Percentiles rank a stretch among this genome's conserved stretches.
These are phyloP conservation scores for Margaritispora aquatica DNA, from an alignment of 495 filamentous ascomycete species.

Conservation along the genomic window DNA sequence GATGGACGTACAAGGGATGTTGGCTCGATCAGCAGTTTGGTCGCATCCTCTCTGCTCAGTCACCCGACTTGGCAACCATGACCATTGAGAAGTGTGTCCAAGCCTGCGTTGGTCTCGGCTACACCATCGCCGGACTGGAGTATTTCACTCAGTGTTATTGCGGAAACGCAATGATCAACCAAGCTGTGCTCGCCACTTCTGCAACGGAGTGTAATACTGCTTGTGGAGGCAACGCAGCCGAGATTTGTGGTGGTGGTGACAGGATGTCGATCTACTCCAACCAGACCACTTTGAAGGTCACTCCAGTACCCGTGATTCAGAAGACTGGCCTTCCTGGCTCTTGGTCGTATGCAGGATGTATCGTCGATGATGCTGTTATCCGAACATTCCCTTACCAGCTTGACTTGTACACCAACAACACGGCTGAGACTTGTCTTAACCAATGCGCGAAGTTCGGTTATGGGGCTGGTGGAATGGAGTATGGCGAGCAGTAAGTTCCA, in stretches of 20 bases:
- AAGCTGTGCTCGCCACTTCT: background rate
- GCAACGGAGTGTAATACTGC: conserved; percentile 40
- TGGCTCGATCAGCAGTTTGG: conserved; percentile 10
- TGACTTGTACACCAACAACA: conserved; percentile 19
- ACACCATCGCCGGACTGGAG: conserved; percentile 38
- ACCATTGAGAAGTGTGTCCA: conserved; percentile 30
- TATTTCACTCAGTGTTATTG: conserved; percentile 34
- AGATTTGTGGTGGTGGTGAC: conserved; percentile 43
- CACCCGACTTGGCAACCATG: conserved; percentile 22
- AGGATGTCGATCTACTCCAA: conserved; percentile 46
- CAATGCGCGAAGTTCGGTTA: conserved; percentile 34
- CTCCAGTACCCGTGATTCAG: conserved; percentile 25
- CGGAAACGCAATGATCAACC: conserved; percentile 12
- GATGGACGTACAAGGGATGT: conserved; percentile 17
- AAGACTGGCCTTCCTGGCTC: conserved; percentile 27
- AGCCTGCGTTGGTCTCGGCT: conserved; percentile 31
- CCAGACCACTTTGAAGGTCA: conserved; percentile 13
- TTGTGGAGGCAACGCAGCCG: conserved; percentile 35
- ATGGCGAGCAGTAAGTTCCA: conserved; percentile 32
- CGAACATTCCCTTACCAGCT: conserved; percentile 11
- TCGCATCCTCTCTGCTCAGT: conserved; percentile 1
- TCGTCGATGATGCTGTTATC: conserved; percentile 35
- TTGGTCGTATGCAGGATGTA: conserved; percentile 34
- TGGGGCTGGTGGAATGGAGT: conserved; percentile 37
- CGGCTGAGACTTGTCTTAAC: conserved; percentile 29